Evolutionary conservation across 495 filamentous ascomycete genomes (phyloP).

Genomic region (Daldinia grandis): DNA sequence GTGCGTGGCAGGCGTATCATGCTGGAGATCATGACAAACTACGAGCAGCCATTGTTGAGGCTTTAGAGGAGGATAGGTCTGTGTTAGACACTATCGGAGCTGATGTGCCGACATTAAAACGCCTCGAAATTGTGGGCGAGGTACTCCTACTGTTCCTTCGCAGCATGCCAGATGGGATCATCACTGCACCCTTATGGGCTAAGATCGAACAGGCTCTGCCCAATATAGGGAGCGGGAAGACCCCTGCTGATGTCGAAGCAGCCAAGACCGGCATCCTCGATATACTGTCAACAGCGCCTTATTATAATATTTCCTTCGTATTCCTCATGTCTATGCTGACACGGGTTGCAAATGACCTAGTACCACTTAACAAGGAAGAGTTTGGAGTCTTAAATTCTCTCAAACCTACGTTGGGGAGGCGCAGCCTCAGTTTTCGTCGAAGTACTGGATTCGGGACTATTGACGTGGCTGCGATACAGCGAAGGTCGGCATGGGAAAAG

Average conservation of each 20-base stretch:
- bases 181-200: conserved; percentile 73
- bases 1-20: conserved; percentile 46
- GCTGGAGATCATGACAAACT: conserved; percentile 41
- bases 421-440: conserved; percentile 54
- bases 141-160: conserved; percentile 74
- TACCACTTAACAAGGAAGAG: conserved; percentile 51
- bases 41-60: conserved; percentile 62
- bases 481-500: conserved; percentile 56
- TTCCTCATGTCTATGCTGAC: conserved; percentile 82
- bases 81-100: conserved; percentile 66
- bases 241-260: conserved; percentile 61
- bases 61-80: conserved; percentile 71
- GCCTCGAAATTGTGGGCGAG: conserved; percentile 73
- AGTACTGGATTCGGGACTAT: conserved; percentile 40
- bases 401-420: conserved; percentile 37
- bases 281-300: conserved; percentile 71
- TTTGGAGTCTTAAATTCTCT: conserved; percentile 40
- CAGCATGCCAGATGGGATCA: conserved; percentile 77
- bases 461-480: conserved; percentile 45
- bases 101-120: conserved; percentile 66
- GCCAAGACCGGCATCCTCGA: conserved; percentile 75
- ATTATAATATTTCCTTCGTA: conserved; percentile 85
- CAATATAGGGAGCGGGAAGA: conserved; percentile 45
- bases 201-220: conserved; percentile 70
- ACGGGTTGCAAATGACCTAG: conserved; percentile 56